Evolutionary conservation across 176 grass and related monocot genomes (phyloP), one percentile per base, ranked within the genome.

Genomic region (Dendrocalamus sinicus): DNA sequence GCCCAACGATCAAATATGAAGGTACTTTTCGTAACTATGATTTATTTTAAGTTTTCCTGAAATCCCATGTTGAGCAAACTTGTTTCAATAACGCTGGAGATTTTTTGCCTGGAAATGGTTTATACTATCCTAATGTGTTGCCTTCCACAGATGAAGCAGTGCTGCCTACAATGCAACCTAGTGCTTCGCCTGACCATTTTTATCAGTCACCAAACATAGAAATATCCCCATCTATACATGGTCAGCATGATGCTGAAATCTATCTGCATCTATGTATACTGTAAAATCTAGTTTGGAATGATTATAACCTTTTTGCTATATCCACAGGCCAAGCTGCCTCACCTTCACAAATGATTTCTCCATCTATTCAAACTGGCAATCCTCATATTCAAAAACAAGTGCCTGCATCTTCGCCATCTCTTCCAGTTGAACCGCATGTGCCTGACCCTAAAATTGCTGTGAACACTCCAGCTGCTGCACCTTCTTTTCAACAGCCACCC

Each of bases 371-470:
- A 85, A 61, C 0, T 16, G 19, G 80, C 16, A 83, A 78, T 79
- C 67, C 39, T 37, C 58, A 73, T 79, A 9, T 73, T 45, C 45
- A 65, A 44, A 11, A 64, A 22, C 66, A 84, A 79, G 75, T 84
- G 23, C 19, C 67, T 86, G 74, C 61, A 37, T 62, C 71, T 88
- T 89, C 70, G 48, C 47, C 85, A 77, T 82, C 78, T 90, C 37
- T 37, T 69, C 86, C 84, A 54, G 66, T 84, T 81, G 62, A 83
- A 70, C 53, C 86, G 17, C 68, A 89, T 68, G 30, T 1, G 11
- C 32, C 23, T 77, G 53, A 35, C 63, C 19, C 88, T 67, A 69
- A 59, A 77, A 45, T 77, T 82, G 16, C 23, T 82, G 73, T 30
- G 40, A 63, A 52, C 8, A 70, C 54, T 82, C 73, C 84, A 17